Evolutionary conservation across 2,329 filamentous ascomycete genomes (phyloP), one percentile per base, ranked within the genome.

Genomic region (Neonectria hederae): DNA sequence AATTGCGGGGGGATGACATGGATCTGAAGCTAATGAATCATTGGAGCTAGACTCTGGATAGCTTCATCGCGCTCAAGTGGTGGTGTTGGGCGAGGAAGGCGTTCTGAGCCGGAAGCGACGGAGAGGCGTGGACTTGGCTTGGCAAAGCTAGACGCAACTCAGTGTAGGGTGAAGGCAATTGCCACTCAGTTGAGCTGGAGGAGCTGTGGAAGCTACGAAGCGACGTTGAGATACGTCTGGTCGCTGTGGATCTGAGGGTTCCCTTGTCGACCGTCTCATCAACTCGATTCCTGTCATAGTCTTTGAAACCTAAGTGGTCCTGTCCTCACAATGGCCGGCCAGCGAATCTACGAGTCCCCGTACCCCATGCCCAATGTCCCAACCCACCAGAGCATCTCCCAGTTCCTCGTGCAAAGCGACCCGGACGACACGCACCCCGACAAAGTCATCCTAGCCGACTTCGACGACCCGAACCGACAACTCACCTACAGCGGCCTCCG

Each of bases 331-430:
- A 64, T 64, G 56, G 10, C 62, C 17, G 13, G 45, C 8, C 56
- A 40, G 30, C 51, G 48, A 35, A 52, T 67, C 54, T 65, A 68
- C 62, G 17, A 58, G 19, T 70, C 65, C 4, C 66, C 68, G 10
- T 72, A 72, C 40, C 68, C 66, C 26, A 52, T 57, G 48, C 57
- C 65, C 14, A 3, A 62, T 52, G 65, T 71, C 35, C 72, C 73
- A 5, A 66, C 48, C 9, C 43, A 72, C 21, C 45, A 65, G 6
- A 74, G 72, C 21, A 35, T 74, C 6, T 70, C 71, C 0, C 69
- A 75, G 38, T 74, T 74, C 32, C 55, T 74, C 13, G 51, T 73
- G 4, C 55, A 60, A 4, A 69, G 57, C 5, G 68, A 75, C 54
- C 69, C 72, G 0, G 73, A 75, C 46, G 72, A 74, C 59, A 65